Percentiles rank a stretch among this genome's conserved stretches.
Conservation (phyloP, 805 yeast genomes). For the Yarrowia sp. region DNA sequence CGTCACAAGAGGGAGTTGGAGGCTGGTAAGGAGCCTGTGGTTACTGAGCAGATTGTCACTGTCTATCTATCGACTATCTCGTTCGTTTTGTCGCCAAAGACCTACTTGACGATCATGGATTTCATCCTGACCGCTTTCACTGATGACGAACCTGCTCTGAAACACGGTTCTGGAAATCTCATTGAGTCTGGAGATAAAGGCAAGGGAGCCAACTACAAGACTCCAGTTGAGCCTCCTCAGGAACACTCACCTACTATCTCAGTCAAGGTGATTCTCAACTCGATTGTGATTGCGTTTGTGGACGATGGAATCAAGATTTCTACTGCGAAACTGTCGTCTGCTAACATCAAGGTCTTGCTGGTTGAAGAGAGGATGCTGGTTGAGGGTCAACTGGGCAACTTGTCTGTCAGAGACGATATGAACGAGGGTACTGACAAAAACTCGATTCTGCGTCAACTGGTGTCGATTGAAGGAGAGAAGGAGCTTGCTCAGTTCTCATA, state of each 20-base stretch:
- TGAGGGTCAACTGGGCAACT: slow-evolving; percentile 69
- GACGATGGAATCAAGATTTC: slow-evolving; percentile 84
- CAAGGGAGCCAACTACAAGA: slow-evolving; percentile 14
- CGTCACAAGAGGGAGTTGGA: slow-evolving; percentile 61
- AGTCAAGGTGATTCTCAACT: slow-evolving; percentile 64
- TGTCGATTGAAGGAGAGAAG: slow-evolving; percentile 71
- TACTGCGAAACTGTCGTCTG: slow-evolving; percentile 70
- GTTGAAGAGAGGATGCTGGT: slow-evolving; percentile 73
- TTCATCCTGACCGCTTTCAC: slow-evolving; percentile 85
- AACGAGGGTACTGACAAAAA: slow-evolving; percentile 55
- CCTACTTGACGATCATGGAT: slow-evolving; percentile 73
- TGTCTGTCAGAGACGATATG: slow-evolving; percentile 73
- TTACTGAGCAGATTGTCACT: slow-evolving; percentile 69
- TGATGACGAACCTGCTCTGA: slow-evolving; percentile 51
- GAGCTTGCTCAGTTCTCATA: slow-evolving; percentile 78
- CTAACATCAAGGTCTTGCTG: slow-evolving; percentile 61
- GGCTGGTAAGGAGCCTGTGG: slow-evolving; percentile 45
- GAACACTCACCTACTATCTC: slow-evolving; percentile 43
- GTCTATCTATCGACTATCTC: slow-evolving; percentile 75
- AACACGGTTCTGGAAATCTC: neutral
- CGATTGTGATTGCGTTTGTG: slow-evolving; percentile 70
- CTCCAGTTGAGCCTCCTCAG: slow-evolving; percentile 16
- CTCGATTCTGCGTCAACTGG: slow-evolving; percentile 59
- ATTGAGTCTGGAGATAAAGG: neutral
- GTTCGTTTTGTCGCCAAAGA: slow-evolving; percentile 71